Base-by-base conservation (phyloP, 768 basidiomycete species). In the Phylloporus arenicola region DNA sequence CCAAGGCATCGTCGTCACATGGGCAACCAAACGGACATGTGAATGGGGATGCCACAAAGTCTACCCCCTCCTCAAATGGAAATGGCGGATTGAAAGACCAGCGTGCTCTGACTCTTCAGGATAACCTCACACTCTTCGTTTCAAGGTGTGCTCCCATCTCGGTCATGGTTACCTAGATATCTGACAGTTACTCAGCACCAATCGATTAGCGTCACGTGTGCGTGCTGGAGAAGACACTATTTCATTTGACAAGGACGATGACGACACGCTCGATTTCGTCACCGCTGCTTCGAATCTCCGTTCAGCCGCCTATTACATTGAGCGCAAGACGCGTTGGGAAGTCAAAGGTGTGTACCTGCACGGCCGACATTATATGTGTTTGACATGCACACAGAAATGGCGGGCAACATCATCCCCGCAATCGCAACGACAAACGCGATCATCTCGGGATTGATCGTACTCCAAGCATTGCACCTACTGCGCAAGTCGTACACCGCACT, bases 351-450 rank as follows among this genome's bases (percentile, higher is more conserved):
- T 38, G 42, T 13, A 9, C 2, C 3, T 4, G 25, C 17, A 34
- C 27, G n/a, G 25, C 33, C 13, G 3, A 25, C 14, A 4, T 35
- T 5, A n/a, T 16, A 5, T 12, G 29, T 19, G 16, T 43, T 48
- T 31, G n/a, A 53, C 6, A 14, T 16, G 3, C 16, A 16, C 16
- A 19, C 66, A 95, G 94, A 97, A 70, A 98, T 97, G 91, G 96
- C 96, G 0, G 96, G 96, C 10, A 99, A 99, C 69, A 98, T 99
- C 61, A 99, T 98, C 56, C 96, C 96, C 6, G 96, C 96, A 1
- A 98, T 99, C 60, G 96, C 96, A 5, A 99, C 96, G 4, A 99
- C 96, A 20, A 99, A 99, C 65, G 96, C 96, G 10, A 90, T 99
- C 67, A 83, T 98, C 57, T 88, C 96, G 0, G 96, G 95, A 0